Base-by-base conservation (phyloP, 2,329 filamentous ascomycete species). In the Cladosporium velox region DNA sequence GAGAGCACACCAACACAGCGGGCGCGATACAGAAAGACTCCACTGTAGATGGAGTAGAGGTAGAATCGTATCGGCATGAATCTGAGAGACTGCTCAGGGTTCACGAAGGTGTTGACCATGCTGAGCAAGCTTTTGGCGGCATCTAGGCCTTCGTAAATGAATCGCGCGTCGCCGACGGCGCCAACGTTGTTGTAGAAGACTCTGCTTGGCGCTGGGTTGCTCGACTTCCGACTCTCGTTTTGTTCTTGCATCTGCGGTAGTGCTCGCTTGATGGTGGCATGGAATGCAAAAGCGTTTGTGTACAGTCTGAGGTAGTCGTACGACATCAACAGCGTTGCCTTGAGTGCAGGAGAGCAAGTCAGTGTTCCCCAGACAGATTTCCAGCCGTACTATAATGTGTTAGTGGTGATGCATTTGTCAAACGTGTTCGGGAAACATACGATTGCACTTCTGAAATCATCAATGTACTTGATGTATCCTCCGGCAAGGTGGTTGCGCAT, bases 241-340 rank as follows among this genome's bases (percentile, higher is more conserved):
- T 72, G 71, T 8, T 72, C 71, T 59, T 75, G 72, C 15, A 71
- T 70, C 30, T 75, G 69, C 7, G 79, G 79, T 0, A 82, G 70
- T 15, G 80, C 80, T 35, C 81, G 78, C 28, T 81, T 79, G 26
- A 85, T 86, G 0, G 88, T 90, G 2, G 90, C 89, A 73, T 92
- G 90, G 70, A 91, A 91, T 1, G 89, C 90, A 73, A 91, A 92
- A 0, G 90, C 89, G 66, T 91, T 91, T 59, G 89, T 90, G 74
- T 92, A 92, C 0, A 92, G 82, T 7, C 89, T 84, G 1, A 92
- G 78, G 72, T 91, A 92, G 70, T 91, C 88, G 72, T 91, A 91
- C 0, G 88, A 90, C 72, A 92, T 82, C 28, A 90, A 81, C 2
- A 92, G 77, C 5, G 86, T 90, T 3, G 87, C 86, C 74, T 90